A percentile compares a stretch with the other conserved stretches of the same genome.
Evolutionary conservation across 331 rosid species (phyloP).

Genomic region (Stylosanthes scabra): DNA sequence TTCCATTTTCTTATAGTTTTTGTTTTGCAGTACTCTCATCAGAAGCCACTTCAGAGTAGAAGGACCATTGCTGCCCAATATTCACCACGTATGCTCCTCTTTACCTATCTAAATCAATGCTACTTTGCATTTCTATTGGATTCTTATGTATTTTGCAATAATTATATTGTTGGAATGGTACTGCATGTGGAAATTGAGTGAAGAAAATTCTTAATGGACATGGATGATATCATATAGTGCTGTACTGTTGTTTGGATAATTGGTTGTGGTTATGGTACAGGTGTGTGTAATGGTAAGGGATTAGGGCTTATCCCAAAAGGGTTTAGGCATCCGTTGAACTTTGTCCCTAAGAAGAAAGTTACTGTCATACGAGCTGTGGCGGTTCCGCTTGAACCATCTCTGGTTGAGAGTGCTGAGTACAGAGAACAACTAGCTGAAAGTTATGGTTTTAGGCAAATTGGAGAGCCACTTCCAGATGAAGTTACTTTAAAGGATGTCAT

Average conservation of each 20-base stretch:
- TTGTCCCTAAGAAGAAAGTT: conserved; percentile 47
- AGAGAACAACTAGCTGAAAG: conserved; percentile 74
- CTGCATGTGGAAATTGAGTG: background rate
- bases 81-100: conserved; percentile 54
- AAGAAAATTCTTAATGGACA: background rate
- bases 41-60: conserved; percentile 48
- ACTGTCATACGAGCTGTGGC: conserved; percentile 72
- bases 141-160: background rate
- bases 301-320: conserved; percentile 52
- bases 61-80: conserved; percentile 48
- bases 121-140: too few species aligned
- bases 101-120: too few species aligned
- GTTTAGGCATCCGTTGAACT: conserved; percentile 39
- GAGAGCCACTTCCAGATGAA: conserved; percentile 78
- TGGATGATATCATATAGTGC: conserved; percentile 1
- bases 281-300: conserved; percentile 46
- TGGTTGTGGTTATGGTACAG: conserved; percentile 46
- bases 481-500: conserved; percentile 74
- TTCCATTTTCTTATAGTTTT: conserved; percentile 33
- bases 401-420: conserved; percentile 61
- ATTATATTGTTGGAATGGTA: background rate
- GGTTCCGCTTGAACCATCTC: conserved; percentile 67
- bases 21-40: conserved; percentile 61
- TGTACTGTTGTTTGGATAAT: conserved; percentile 16
- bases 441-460: conserved; percentile 84